phyloP scores from a whole-genome alignment of 768 basidiomycete species.

The Termitomyces heimii region DNA sequence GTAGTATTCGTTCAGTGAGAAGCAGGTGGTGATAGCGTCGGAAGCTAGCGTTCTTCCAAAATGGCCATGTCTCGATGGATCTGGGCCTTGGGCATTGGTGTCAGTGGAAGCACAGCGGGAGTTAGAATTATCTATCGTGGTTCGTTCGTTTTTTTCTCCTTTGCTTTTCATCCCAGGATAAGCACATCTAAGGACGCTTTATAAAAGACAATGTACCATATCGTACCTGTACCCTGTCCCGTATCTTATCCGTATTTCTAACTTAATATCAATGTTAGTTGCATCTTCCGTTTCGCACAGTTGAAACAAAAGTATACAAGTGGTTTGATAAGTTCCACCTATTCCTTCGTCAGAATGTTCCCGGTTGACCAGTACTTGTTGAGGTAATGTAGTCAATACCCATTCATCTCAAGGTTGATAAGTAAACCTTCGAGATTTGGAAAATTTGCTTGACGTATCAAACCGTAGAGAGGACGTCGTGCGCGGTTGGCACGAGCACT shows the following conservation, averaged over 20 bases:
- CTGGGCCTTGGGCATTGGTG: slow-evolving; percentile 1
- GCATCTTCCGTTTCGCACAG: not conserved
- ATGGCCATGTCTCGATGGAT: not conserved
- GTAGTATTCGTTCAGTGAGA: slow-evolving; percentile 2
- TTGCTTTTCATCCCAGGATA: not conserved
- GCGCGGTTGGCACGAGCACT: not conserved
- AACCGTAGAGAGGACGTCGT: too few species aligned
- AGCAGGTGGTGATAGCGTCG: not conserved
- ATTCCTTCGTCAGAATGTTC: not conserved
- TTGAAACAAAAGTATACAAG: not conserved
- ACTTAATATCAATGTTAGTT: not conserved
- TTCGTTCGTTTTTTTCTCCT: not conserved
- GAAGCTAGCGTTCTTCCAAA: not conserved
- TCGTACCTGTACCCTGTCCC: not conserved
- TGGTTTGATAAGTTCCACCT: not conserved
- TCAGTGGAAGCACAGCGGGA: not conserved
- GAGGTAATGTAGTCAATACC: not conserved
- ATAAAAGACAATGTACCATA: slow-evolving; percentile 6
- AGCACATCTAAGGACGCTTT: not conserved
- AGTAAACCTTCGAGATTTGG: too few species aligned
- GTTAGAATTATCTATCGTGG: not conserved
- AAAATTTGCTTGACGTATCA: not conserved
- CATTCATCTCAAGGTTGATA: not conserved
- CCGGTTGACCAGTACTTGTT: not conserved
- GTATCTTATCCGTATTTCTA: not conserved